Conservation (phyloP, 1,139 yeast species). For the Waltiozyma solani region DNA sequence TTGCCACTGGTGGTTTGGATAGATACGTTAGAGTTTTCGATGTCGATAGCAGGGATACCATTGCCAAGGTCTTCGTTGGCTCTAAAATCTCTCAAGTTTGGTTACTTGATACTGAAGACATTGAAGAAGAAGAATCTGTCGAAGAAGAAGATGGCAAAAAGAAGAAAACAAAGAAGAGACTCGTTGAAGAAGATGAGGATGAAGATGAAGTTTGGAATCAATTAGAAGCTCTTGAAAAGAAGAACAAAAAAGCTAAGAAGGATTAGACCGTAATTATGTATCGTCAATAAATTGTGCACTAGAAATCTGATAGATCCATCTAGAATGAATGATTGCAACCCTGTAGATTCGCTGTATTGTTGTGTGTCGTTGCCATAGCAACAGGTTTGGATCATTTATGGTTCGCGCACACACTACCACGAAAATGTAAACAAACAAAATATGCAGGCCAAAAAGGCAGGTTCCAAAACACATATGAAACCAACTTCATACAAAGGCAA, state of each 20-base stretch:
- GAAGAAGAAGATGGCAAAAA: conserved; percentile 24
- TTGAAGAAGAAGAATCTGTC: conserved; percentile 22
- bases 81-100: conserved; percentile 55
- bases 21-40: conserved; percentile 76
- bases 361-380: too few relatives aligned
- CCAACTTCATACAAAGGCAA: too few relatives aligned
- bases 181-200: conserved; percentile 21
- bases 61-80: conserved; percentile 69
- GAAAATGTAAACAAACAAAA: too few relatives aligned
- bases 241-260: conserved; percentile 10
- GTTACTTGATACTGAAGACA: conserved; percentile 29
- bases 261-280: too few relatives aligned
- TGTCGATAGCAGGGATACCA: conserved; percentile 40
- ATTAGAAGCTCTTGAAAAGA: conserved; percentile 12
- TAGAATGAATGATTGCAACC: too few relatives aligned
- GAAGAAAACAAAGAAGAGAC: conserved; percentile 9
- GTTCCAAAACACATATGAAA: too few relatives aligned
- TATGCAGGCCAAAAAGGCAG: too few relatives aligned
- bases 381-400: too few relatives aligned
- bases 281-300: not conserved
- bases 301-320: not conserved
- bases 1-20: conserved; percentile 76
- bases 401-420: too few relatives aligned
- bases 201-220: conserved; percentile 20
- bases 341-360: too few relatives aligned